These are phyloP conservation scores for Artemisia tridentata DNA, from an alignment of 129 eudicot genomes.

Conservation along the genomic window DNA sequence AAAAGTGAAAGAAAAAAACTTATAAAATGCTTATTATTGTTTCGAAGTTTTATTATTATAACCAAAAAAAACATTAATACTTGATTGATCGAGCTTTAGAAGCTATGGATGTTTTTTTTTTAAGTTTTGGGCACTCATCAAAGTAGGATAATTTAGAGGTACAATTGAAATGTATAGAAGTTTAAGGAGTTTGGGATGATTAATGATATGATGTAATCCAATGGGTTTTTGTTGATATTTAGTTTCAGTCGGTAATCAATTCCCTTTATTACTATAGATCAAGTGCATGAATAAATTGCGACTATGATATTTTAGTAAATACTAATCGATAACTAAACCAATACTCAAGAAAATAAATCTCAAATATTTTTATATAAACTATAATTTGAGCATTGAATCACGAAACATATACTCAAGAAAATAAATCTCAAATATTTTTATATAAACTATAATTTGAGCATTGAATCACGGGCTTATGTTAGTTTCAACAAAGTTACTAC, in stretches of 20 bases:
- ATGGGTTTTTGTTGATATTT: constrained; percentile 18
- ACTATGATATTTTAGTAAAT: no score
- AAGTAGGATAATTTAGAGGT: constrained; percentile 24
- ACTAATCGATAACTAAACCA: no score
- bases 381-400: no score
- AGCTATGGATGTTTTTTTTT: constrained; percentile 17
- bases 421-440: no score
- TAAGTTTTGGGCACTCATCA: constrained; percentile 30
- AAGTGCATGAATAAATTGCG: no score
- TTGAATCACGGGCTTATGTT: no score
- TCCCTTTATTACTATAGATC: background rate
- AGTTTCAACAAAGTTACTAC: no score
- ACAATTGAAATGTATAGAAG: constrained; percentile 26
- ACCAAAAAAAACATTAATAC: constrained; percentile 22
- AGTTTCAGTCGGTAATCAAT: background rate
- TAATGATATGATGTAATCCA: constrained; percentile 28
- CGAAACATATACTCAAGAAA: no score
- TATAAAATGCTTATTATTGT: constrained; percentile 18
- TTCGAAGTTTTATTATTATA: constrained; percentile 12
- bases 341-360: no score
- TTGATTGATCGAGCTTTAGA: constrained; percentile 29
- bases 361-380: no score
- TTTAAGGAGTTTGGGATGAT: constrained; percentile 29
- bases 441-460: no score
- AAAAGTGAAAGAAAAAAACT: background rate